phyloP scores from a whole-genome alignment of 192 early-diverging fungal genomes.

The Umbelopsis sp. region DNA sequence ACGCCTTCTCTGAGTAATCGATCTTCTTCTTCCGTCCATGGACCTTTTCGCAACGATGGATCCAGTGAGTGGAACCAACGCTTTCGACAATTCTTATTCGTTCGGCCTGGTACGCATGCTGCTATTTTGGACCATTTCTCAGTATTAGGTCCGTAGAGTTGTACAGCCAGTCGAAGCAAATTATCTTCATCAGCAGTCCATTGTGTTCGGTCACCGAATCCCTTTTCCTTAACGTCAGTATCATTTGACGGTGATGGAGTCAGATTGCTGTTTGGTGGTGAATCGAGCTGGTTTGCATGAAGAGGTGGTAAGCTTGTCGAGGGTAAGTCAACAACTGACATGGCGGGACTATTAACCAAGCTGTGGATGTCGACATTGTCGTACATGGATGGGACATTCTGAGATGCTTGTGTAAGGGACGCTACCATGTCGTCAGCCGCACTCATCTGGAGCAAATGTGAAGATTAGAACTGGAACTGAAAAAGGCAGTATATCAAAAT shows the following conservation, averaged over 20 bases:
- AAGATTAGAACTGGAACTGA: neutral
- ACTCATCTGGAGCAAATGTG: neutral
- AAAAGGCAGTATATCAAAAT: neutral
- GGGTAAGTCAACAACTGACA: slow-evolving; percentile 20
- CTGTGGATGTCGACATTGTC: slow-evolving; percentile 32
- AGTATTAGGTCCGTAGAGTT: slow-evolving; percentile 71
- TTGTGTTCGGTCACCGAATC: slow-evolving; percentile 31
- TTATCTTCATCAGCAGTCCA: slow-evolving; percentile 86
- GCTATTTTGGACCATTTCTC: slow-evolving; percentile 83
- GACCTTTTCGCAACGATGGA: slow-evolving; percentile 72
- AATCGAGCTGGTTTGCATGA: slow-evolving; percentile 10
- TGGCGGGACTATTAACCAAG: slow-evolving; percentile 21
- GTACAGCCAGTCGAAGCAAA: slow-evolving; percentile 71
- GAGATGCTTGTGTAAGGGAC: slow-evolving; percentile 21
- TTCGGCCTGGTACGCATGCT: slow-evolving; percentile 71
- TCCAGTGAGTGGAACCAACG: slow-evolving; percentile 83
- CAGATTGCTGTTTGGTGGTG: slow-evolving; percentile 22
- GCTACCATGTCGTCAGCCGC: slow-evolving; percentile 22
- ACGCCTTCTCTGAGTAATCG: slow-evolving; percentile 71
- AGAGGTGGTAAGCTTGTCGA: slow-evolving; percentile 27
- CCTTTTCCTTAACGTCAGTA: slow-evolving; percentile 20
- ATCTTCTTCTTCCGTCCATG: slow-evolving; percentile 85
- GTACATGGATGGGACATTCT: slow-evolving; percentile 23
- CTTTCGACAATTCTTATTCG: slow-evolving; percentile 84
- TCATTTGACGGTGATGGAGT: slow-evolving; percentile 15